A percentile compares a stretch with the other conserved stretches of the same genome.
These are phyloP conservation scores for Chenopodium album DNA, from an alignment of 148 eudicot genomes.

Conservation along the genomic window DNA sequence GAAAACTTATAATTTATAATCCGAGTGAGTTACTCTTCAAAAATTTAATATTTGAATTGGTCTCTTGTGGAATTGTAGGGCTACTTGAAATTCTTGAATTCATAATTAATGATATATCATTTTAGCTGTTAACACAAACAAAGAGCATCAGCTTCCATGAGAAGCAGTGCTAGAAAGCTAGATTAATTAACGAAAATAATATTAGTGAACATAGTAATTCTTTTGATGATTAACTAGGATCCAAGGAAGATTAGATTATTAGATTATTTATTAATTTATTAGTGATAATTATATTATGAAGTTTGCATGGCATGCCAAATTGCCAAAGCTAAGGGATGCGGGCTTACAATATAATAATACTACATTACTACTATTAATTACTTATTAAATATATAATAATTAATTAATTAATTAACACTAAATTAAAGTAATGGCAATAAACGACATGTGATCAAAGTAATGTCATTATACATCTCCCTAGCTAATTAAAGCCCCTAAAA, in stretches of 20 bases:
- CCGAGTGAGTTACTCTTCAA: too few species aligned
- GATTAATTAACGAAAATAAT: neutral
- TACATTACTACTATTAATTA: neutral
- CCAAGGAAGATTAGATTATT: neutral
- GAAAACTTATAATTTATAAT: too few species aligned
- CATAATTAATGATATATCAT: neutral
- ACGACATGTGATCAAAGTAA: slow-evolving; percentile 29
- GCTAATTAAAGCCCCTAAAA: neutral
- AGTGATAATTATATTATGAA: neutral
- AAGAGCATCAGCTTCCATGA: neutral
- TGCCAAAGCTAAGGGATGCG: neutral
- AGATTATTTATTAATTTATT: neutral
- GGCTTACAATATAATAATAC: neutral
- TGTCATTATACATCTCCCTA: slow-evolving; percentile 13
- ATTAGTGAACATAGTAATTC: neutral
- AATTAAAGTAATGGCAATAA: slow-evolving; percentile 8
- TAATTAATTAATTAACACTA: neutral
- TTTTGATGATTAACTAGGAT: neutral
- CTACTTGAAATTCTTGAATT: neutral
- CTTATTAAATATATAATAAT: neutral
- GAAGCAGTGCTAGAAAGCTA: neutral
- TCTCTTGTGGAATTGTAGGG: neutral
- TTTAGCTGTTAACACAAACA: neutral
- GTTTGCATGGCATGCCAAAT: neutral
- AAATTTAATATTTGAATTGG: neutral